Percentiles rank a stretch among this genome's conserved stretches.
Evolutionary conservation across 129 eudicot genomes (phyloP).

Genomic region (Escallonia herrerae): DNA sequence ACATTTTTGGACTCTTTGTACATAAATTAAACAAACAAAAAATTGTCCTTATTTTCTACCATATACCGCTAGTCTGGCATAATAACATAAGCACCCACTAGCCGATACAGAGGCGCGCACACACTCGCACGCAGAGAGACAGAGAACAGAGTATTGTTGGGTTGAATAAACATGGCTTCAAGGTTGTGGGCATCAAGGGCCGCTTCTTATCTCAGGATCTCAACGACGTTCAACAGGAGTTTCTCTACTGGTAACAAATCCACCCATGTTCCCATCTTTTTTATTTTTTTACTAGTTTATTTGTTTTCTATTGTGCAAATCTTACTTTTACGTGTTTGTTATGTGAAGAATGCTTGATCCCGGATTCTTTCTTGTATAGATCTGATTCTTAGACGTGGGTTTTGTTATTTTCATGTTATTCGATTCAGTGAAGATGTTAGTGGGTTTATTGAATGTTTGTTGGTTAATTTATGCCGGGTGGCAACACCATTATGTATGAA

Average conservation of each 20-base stretch:
- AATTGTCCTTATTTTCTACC: no score
- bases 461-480: conserved; percentile 2
- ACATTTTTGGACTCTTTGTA: no score
- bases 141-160: no score
- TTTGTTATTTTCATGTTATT: conserved; percentile 6
- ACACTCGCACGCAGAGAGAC: no score
- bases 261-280: conserved; percentile 2
- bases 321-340: neutral
- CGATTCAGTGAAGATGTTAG: conserved; percentile 9
- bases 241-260: conserved; percentile 52
- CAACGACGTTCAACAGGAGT: conserved; percentile 38
- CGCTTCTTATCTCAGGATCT: conserved; percentile 48
- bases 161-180: no score
- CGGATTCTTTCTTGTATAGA: conserved; percentile 18
- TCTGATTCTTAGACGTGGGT: conserved; percentile 13
- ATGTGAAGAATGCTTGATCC: conserved; percentile 16
- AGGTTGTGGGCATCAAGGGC: no score
- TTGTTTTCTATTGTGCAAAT: neutral
- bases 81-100: no score
- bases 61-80: no score
- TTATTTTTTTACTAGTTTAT: neutral
- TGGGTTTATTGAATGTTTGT: conserved; percentile 1
- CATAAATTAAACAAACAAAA: no score
- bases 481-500: neutral
- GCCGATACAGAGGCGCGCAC: no score